phyloP scores from a whole-genome alignment of 257 asterid species.

The Nicotiana otophora region DNA sequence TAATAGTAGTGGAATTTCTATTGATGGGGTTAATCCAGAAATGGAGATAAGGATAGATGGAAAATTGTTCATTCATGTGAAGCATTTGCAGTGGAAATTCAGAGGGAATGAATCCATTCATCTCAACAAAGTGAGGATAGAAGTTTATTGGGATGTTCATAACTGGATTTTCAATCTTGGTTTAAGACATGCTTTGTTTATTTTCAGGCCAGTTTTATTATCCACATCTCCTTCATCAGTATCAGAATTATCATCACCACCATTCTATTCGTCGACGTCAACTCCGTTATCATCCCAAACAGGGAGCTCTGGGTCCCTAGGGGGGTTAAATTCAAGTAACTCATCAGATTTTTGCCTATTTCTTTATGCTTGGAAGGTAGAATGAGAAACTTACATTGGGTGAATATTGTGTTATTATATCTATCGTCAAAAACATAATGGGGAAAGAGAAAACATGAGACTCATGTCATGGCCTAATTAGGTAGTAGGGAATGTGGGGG shows the following conservation, averaged over 20 bases:
- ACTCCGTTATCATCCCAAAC: constrained; percentile 43
- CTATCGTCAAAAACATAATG: neutral
- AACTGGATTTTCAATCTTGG: constrained; percentile 91
- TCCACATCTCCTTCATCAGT: constrained; percentile 26
- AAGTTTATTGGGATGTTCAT: constrained; percentile 90
- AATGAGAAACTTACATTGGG: constrained; percentile 27
- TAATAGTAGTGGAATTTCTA: constrained; percentile 17
- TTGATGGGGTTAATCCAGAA: constrained; percentile 54
- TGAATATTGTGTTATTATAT: constrained; percentile 5
- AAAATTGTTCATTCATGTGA: constrained; percentile 52
- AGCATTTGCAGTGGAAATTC: constrained; percentile 92
- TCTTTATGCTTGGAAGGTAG: constrained; percentile 89
- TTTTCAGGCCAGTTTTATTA: constrained; percentile 64
- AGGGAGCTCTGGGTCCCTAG: constrained; percentile 42
- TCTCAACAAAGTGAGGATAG: constrained; percentile 51
- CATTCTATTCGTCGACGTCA: constrained; percentile 30
- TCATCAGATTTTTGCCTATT: constrained; percentile 70
- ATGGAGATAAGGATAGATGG: constrained; percentile 93
- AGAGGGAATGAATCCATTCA: constrained; percentile 74
- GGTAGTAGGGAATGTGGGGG: constrained; percentile 28
- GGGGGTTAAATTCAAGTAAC: constrained; percentile 30
- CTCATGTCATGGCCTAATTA: constrained; percentile 39
- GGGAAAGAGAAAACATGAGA: constrained; percentile 21
- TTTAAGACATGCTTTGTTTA: constrained; percentile 65
- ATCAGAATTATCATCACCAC: constrained; percentile 26